phyloP scores from a whole-genome alignment of 148 eudicot genomes.

The Rhododendron mucronatum region DNA sequence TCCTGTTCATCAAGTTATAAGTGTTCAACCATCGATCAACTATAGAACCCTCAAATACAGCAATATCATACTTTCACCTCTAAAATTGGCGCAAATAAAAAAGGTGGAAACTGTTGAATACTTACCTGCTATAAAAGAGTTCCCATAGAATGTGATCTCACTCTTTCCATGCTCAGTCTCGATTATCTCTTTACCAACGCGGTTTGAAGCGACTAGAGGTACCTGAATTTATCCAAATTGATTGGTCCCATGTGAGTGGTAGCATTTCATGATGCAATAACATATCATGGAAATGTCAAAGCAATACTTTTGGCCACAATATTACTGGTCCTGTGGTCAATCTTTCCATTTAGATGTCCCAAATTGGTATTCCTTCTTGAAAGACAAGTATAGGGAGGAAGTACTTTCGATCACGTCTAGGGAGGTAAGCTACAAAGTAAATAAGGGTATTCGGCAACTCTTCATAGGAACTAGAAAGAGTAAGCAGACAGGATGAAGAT shows the following conservation, averaged over 20 bases:
- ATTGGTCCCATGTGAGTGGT: background rate
- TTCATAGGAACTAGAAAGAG: background rate
- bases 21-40: background rate
- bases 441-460: background rate
- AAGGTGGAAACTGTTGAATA: background rate
- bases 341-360: background rate
- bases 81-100: background rate
- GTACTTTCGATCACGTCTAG: background rate
- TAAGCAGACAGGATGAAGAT: background rate
- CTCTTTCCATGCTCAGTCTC: slow-evolving; percentile 91
- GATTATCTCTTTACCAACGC: slow-evolving; percentile 79
- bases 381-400: background rate
- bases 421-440: background rate
- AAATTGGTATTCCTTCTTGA: background rate
- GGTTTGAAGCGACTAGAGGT: slow-evolving; percentile 96
- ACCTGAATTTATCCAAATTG: slow-evolving; percentile 47
- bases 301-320: background rate
- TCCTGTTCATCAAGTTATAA: slow-evolving; percentile 33
- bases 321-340: background rate
- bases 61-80: background rate
- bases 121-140: slow-evolving; percentile 93
- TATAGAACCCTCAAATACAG: background rate
- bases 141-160: slow-evolving; percentile 94
- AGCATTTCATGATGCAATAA: slow-evolving; percentile 6
- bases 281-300: background rate